Evolutionary conservation across 73 alveolate genomes (phyloP).

Genomic region (Paramecium tetraurelia): DNA sequence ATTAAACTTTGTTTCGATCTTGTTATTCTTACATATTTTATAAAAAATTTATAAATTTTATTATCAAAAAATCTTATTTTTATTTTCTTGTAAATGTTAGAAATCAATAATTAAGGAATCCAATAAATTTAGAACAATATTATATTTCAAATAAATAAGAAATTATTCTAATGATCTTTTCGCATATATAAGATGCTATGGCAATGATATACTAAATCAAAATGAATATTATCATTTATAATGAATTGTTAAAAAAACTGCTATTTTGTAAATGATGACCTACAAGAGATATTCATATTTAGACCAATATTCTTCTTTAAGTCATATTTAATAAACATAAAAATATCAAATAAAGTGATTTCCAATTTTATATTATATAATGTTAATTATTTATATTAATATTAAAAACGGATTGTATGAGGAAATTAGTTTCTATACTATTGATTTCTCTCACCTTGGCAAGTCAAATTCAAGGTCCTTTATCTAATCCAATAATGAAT

Average conservation of each 20-base stretch:
- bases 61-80: background rate
- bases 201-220: too few species aligned
- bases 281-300: background rate
- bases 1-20: background rate
- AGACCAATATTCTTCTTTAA: background rate
- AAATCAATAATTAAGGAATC: background rate
- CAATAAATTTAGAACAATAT: too few species aligned
- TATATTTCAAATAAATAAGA: too few species aligned
- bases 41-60: background rate
- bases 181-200: too few species aligned
- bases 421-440: background rate
- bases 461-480: background rate
- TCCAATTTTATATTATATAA: background rate
- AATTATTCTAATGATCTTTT: too few species aligned
- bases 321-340: background rate
- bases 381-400: background rate
- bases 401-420: constrained; percentile 30
- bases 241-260: too few species aligned
- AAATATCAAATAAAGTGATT: background rate
- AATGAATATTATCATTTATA: too few species aligned
- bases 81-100: background rate
- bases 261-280: too few species aligned
- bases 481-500: background rate
- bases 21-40: background rate
- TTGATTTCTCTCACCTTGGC: constrained; percentile 19